These are phyloP conservation scores for Diaporthe citriasiana DNA, from an alignment of 2,329 filamentous ascomycete species.

Conservation along the genomic window DNA sequence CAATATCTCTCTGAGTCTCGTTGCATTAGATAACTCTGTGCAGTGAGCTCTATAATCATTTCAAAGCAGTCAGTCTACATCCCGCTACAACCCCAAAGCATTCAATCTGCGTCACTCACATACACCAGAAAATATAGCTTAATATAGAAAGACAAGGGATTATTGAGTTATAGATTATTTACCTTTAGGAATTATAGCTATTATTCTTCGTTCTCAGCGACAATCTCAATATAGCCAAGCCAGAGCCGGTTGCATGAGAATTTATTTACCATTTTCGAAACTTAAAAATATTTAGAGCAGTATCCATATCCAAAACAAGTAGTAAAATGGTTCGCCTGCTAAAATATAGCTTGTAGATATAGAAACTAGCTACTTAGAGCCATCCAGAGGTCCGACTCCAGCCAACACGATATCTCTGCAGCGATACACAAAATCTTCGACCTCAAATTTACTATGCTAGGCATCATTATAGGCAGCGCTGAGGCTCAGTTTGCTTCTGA, in stretches of 20 bases:
- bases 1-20: background rate
- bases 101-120: background rate
- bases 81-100: background rate
- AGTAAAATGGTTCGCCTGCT: too few relatives aligned
- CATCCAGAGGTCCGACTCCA: background rate
- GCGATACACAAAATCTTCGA: background rate
- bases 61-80: background rate
- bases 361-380: background rate
- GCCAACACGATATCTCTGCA: background rate
- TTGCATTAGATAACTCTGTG: background rate
- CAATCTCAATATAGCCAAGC: too few relatives aligned
- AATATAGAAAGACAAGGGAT: too few relatives aligned
- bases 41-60: background rate
- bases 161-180: too few relatives aligned
- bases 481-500: background rate
- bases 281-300: too few relatives aligned
- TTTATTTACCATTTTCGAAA: too few relatives aligned
- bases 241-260: too few relatives aligned
- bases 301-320: background rate
- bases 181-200: too few relatives aligned
- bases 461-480: background rate
- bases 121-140: background rate
- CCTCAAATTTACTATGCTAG: background rate
- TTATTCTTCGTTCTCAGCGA: too few relatives aligned
- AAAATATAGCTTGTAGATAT: too few relatives aligned